Conservation (phyloP, 108 stramenopile genomes). For the Pseudonitzschia multiseries region DNA sequence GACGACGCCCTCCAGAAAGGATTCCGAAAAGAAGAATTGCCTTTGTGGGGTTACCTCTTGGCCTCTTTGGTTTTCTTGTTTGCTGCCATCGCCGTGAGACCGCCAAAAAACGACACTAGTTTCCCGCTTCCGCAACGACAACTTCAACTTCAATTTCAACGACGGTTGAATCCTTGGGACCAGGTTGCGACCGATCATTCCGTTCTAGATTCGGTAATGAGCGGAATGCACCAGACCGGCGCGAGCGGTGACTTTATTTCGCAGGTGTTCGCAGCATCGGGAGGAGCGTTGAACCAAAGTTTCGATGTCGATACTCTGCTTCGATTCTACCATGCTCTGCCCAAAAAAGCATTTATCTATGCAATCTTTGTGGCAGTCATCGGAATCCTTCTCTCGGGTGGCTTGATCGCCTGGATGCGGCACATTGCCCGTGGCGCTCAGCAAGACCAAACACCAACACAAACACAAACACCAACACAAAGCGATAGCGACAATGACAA, state of each 20-base stretch:
- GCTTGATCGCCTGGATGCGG: neutral
- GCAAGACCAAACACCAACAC: no score
- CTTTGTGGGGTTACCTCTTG: neutral
- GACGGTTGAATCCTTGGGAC: neutral
- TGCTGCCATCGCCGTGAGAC: neutral
- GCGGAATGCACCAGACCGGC: no score
- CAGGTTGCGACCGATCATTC: no score
- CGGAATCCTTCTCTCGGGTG: neutral
- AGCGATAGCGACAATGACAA: neutral
- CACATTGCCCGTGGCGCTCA: neutral
- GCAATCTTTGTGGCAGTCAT: neutral
- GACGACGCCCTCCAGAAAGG: neutral
- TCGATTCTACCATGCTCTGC: neutral
- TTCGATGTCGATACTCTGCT: no score
- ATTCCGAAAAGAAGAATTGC: slow-evolving; percentile 6
- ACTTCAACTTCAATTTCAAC: no score
- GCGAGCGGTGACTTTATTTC: no score
- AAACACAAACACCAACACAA: no score
- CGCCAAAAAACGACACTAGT: neutral
- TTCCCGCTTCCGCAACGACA: neutral
- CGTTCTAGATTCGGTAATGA: no score
- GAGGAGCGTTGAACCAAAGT: neutral
- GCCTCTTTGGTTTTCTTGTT: slow-evolving; percentile 6
- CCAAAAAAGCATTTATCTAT: neutral
- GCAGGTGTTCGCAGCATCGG: neutral